Percentiles rank a stretch among this genome's conserved stretches.
phyloP scores from a whole-genome alignment of 257 asterid genomes.

The Solanum bukasovii region DNA sequence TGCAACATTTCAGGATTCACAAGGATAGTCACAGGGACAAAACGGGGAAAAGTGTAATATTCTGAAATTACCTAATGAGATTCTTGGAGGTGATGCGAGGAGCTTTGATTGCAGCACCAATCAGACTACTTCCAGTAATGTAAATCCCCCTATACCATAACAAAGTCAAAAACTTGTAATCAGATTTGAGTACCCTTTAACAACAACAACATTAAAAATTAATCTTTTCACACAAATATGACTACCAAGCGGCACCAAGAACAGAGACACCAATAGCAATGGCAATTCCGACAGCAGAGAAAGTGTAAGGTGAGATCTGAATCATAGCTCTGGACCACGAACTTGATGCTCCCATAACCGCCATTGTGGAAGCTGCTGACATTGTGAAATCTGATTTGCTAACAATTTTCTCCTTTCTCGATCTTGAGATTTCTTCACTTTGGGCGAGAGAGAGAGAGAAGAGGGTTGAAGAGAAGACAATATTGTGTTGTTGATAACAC shows the following conservation, averaged over 20 bases:
- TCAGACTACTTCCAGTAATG: conserved; percentile 16
- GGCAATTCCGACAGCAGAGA: conserved; percentile 21
- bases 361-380: not conserved
- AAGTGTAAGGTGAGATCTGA: conserved; percentile 20
- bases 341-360: conserved; percentile 1
- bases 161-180: not conserved
- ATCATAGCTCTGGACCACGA: conserved; percentile 13
- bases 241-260: conserved; percentile 22
- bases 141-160: conserved; percentile 5
- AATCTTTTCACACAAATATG: not conserved
- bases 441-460: not conserved
- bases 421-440: not conserved
- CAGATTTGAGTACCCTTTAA: not conserved
- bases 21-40: not conserved
- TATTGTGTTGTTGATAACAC: not conserved
- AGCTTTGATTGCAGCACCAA: conserved; percentile 12
- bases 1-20: not conserved
- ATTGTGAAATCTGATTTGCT: not conserved
- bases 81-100: conserved; percentile 17
- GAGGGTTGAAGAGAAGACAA: not conserved
- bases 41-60: not conserved
- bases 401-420: not conserved
- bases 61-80: conserved; percentile 6
- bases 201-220: not conserved
- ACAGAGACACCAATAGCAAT: conserved; percentile 18